These are phyloP conservation scores for Globisporangium apiculatum DNA, from an alignment of 352 stramenopile genomes.

Conservation along the genomic window DNA sequence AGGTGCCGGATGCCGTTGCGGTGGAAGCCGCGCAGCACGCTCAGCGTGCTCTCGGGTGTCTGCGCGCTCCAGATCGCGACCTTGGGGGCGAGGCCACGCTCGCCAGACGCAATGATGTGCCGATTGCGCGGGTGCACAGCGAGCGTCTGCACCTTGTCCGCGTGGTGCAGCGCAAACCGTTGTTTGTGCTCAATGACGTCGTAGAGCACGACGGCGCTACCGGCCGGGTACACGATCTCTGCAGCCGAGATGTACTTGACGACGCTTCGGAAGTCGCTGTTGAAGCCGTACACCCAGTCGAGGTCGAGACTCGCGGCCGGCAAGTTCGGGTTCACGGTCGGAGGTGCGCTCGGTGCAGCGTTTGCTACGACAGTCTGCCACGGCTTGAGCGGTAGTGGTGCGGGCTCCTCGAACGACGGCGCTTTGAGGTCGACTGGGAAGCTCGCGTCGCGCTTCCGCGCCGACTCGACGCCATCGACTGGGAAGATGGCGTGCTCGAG, in stretches of 20 bases:
- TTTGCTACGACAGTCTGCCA: slow-evolving; percentile 66
- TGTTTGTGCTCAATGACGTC: slow-evolving; percentile 68
- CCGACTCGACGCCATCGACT: slow-evolving; percentile 7
- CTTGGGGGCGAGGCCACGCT: slow-evolving; percentile 48
- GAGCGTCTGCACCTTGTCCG: slow-evolving; percentile 48
- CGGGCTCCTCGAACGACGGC: slow-evolving; percentile 24
- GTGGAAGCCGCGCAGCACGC: slow-evolving; percentile 63
- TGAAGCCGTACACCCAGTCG: slow-evolving; percentile 79
- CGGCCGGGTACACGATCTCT: slow-evolving; percentile 60
- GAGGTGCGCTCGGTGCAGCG: slow-evolving; percentile 44
- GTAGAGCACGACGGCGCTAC: slow-evolving; percentile 58
- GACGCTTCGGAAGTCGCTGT: slow-evolving; percentile 51
- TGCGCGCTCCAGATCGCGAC: slow-evolving; percentile 63
- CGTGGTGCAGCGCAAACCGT: slow-evolving; percentile 54
- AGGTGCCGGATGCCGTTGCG: slow-evolving; percentile 51
- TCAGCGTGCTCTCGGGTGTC: slow-evolving; percentile 32
- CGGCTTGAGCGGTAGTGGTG: slow-evolving; percentile 24
- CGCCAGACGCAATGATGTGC: slow-evolving; percentile 48
- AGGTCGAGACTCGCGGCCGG: slow-evolving; percentile 57
- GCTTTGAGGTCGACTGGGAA: slow-evolving; percentile 39
- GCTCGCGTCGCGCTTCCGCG: slow-evolving; percentile 38
- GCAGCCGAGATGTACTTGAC: slow-evolving; percentile 56
- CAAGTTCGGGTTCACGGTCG: slow-evolving; percentile 37
- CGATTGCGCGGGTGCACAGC: slow-evolving; percentile 44
- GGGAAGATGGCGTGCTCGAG: slow-evolving; percentile 12